A percentile compares a stretch with the other conserved stretches of the same genome.
Conservation (phyloP, 1,284 basidiomycete species). For the Cutaneotrichosporon cavernicola region DNA sequence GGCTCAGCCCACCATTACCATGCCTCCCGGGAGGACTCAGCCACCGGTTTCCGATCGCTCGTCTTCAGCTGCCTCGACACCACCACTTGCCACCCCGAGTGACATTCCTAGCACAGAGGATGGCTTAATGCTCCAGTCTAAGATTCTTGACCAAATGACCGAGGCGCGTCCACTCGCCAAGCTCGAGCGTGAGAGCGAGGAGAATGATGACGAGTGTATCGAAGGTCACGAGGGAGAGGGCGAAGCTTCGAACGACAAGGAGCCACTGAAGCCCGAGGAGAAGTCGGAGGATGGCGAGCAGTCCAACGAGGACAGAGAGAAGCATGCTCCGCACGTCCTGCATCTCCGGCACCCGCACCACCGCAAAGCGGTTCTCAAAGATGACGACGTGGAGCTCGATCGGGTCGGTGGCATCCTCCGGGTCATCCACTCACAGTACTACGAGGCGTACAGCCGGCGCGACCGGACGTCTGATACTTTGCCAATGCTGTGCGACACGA, state of each 20-base stretch:
- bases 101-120: conserved; percentile 32
- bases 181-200: conserved; percentile 73
- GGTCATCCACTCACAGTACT: conserved; percentile 75
- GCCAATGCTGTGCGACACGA: conserved; percentile 29
- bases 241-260: background rate
- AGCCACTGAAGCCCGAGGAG: conserved; percentile 16
- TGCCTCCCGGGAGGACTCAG: conserved; percentile 8
- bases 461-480: conserved; percentile 10
- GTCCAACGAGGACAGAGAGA: background rate
- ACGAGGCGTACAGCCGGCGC: conserved; percentile 51
- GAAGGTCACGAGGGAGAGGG: background rate
- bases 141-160: conserved; percentile 76
- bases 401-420: conserved; percentile 71
- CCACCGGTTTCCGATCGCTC: conserved; percentile 8
- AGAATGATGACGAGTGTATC: conserved; percentile 12
- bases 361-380: conserved; percentile 66
- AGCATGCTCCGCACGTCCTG: background rate
- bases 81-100: conserved; percentile 21
- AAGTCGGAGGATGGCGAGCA: conserved; percentile 6
- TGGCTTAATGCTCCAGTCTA: conserved; percentile 54
- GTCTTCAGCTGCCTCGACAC: conserved; percentile 13
- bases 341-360: conserved; percentile 20
- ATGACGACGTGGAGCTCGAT: conserved; percentile 80
- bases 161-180: conserved; percentile 83
- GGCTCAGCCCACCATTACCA: conserved; percentile 19